phyloP scores from a whole-genome alignment of 352 stramenopile species.

The Phytophthora hybrid region DNA sequence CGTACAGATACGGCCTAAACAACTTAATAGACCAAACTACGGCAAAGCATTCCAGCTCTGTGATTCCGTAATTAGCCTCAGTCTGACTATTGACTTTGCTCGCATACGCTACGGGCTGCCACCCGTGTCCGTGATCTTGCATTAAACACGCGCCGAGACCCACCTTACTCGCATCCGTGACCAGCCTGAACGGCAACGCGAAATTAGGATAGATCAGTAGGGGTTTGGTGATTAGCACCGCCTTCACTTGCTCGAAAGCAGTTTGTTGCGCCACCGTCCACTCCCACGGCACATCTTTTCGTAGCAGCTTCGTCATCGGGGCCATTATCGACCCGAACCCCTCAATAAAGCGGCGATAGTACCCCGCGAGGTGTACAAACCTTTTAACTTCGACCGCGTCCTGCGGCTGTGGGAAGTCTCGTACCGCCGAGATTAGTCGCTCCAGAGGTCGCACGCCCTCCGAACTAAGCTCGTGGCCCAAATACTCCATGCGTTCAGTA shows the following conservation, averaged over 20 bases:
- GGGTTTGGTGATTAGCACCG: not conserved
- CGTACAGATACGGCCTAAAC: no score
- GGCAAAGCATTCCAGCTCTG: no score
- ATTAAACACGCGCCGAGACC: not conserved
- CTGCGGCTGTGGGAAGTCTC: not conserved
- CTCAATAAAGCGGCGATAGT: not conserved
- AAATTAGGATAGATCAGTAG: slow-evolving; percentile 4
- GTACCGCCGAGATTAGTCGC: no score
- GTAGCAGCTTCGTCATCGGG: not conserved
- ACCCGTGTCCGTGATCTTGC: not conserved
- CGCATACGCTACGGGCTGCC: not conserved
- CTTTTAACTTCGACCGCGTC: not conserved
- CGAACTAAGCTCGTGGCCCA: no score
- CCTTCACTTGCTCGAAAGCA: not conserved
- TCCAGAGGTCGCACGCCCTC: no score
- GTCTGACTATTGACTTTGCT: not conserved
- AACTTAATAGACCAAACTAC: no score
- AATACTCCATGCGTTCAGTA: no score
- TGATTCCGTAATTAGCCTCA: no score
- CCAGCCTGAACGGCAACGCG: not conserved
- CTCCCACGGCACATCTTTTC: not conserved
- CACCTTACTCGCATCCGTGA: not conserved
- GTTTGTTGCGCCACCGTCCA: not conserved
- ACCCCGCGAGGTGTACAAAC: not conserved
- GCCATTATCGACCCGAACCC: no score